These are phyloP conservation scores for Zopfochytrium polystomum DNA, from an alignment of 371 early-diverging fungal genomes.

Conservation along the genomic window DNA sequence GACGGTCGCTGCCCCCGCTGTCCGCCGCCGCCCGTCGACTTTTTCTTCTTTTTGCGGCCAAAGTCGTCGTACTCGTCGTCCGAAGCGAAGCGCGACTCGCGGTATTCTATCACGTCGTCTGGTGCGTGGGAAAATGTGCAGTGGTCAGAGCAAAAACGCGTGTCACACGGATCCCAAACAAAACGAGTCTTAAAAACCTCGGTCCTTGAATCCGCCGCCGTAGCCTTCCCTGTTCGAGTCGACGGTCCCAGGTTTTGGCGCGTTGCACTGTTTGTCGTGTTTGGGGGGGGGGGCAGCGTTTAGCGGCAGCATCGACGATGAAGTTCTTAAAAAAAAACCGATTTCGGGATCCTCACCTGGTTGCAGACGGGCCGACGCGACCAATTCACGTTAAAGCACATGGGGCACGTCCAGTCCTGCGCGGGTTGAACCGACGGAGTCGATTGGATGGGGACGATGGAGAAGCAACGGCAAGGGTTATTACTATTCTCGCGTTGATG, in stretches of 20 bases:
- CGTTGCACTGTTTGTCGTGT: no score
- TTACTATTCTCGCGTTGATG: no score
- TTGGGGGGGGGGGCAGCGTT: no score
- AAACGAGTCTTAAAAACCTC: slow-evolving; percentile 20
- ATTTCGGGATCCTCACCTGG: no score
- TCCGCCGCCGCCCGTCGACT: not conserved
- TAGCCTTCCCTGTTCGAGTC: slow-evolving; percentile 33
- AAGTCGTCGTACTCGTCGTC: slow-evolving; percentile 48
- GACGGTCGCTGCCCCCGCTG: not conserved
- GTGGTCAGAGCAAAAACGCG: no score
- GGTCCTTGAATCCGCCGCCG: slow-evolving; percentile 44
- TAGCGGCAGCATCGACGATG: no score
- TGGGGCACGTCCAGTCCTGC: slow-evolving; percentile 38
- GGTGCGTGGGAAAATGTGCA: not conserved
- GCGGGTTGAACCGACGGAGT: no score
- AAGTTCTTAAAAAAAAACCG: no score
- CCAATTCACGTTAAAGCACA: slow-evolving; percentile 57
- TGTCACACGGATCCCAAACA: no score
- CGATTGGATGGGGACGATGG: no score
- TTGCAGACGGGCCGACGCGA: slow-evolving; percentile 32
- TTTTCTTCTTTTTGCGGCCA: slow-evolving; percentile 42
- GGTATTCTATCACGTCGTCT: slow-evolving; percentile 41
- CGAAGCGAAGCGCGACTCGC: slow-evolving; percentile 28
- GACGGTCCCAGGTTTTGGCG: slow-evolving; percentile 34
- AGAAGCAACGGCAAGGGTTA: no score